A percentile compares a stretch with the other conserved stretches of the same genome.
phyloP scores from a whole-genome alignment of 768 basidiomycete species.

The Amanita exitialis region DNA sequence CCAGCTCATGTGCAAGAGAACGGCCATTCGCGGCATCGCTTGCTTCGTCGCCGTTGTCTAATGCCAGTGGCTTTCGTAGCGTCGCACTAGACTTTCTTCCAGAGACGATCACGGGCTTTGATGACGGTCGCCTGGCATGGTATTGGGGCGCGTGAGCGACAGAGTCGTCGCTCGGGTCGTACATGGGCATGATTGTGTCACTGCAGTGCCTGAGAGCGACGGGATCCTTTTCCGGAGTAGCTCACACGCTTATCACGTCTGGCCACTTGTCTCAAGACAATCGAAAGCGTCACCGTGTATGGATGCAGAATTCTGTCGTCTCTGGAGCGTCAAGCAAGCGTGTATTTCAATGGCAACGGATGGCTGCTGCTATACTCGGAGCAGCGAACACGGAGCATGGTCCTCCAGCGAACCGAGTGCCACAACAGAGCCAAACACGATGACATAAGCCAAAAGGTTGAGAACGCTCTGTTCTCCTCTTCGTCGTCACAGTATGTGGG shows the following conservation, averaged over 20 bases:
- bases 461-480: neutral
- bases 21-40: conserved; percentile 37
- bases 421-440: conserved; percentile 6
- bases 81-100: conserved; percentile 42
- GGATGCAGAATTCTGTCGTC: too few species aligned
- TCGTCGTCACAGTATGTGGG: neutral
- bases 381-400: too few species aligned
- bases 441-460: neutral
- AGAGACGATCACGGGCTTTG: conserved; percentile 20
- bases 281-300: neutral
- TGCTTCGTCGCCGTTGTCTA: conserved; percentile 21
- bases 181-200: conserved; percentile 19
- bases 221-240: neutral
- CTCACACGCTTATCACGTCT: neutral
- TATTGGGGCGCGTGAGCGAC: conserved; percentile 18
- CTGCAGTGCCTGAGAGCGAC: neutral
- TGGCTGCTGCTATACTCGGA: too few species aligned
- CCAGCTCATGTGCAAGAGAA: conserved; percentile 81
- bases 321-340: neutral
- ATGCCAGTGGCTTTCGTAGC: conserved; percentile 32
- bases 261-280: neutral
- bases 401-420: too few species aligned
- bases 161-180: conserved; percentile 21
- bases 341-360: neutral
- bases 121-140: conserved; percentile 24